Conservation (phyloP, 164 flowering plant genomes). For the Nymphaea colorata region DNA sequence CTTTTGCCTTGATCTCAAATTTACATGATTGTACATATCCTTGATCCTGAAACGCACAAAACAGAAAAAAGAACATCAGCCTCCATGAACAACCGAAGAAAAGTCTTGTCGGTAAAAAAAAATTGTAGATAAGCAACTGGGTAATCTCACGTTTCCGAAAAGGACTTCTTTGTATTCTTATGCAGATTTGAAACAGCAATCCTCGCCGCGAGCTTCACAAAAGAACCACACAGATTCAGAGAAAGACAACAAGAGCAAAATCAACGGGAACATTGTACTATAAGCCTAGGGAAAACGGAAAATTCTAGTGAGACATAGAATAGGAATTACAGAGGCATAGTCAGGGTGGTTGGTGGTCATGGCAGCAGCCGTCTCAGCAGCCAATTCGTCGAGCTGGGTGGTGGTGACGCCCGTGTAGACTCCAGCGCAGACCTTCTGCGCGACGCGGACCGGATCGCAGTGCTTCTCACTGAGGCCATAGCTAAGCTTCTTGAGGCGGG, state of each 20-base stretch:
- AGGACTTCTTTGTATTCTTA: conserved; percentile 86
- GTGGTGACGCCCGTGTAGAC: conserved; percentile 98
- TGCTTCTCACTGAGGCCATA: conserved; percentile 86
- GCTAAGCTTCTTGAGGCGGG: conserved; percentile 94
- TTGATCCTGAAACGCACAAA: conserved; percentile 43
- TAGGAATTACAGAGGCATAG: conserved; percentile 74
- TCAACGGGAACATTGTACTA: background rate
- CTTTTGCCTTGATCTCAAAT: conserved; percentile 64
- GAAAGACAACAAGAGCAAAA: background rate
- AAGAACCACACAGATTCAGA: background rate
- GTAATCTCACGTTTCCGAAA: conserved; percentile 87
- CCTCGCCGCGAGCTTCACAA: conserved; percentile 79
- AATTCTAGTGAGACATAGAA: background rate
- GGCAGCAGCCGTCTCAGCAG: conserved; percentile 96
- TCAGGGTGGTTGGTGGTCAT: conserved; percentile 97
- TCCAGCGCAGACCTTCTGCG: conserved; percentile 98
- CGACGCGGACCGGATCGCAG: conserved; percentile 88
- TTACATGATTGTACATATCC: conserved; percentile 62
- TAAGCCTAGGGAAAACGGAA: background rate
- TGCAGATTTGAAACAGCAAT: conserved; percentile 95
- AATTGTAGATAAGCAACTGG: background rate
- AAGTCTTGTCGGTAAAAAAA: background rate
- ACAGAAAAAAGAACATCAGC: background rate
- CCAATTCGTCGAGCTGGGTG: conserved; percentile 91
- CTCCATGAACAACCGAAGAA: too few species aligned